Evolutionary conservation across 2,329 filamentous ascomycete genomes (phyloP).

Genomic region (Curvularia verruculosa): DNA sequence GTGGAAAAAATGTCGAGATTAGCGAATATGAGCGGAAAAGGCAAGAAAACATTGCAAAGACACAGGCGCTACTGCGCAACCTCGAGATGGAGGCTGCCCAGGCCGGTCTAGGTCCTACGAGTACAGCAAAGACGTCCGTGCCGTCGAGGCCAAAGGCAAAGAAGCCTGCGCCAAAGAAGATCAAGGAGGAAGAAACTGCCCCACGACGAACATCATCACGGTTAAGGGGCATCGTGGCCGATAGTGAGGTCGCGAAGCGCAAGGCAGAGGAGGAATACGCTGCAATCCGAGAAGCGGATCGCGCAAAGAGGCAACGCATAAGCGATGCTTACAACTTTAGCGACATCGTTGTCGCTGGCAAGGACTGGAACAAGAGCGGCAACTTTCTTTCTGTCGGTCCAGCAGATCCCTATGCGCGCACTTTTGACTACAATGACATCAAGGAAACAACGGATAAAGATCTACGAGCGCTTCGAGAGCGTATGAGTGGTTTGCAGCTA

Average conservation of each 20-base stretch:
- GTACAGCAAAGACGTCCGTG: conserved; percentile 57
- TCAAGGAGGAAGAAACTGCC: conserved; percentile 64
- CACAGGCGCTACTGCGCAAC: conserved; percentile 80
- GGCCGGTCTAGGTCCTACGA: conserved; percentile 68
- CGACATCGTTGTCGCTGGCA: conserved; percentile 80
- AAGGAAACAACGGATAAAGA: conserved; percentile 78
- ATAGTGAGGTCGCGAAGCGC: conserved; percentile 70
- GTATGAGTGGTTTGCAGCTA: conserved; percentile 76
- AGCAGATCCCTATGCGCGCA: conserved; percentile 80
- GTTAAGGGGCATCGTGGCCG: conserved; percentile 66
- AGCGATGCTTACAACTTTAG: conserved; percentile 72
- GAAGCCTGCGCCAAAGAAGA: conserved; percentile 50
- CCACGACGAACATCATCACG: conserved; percentile 68
- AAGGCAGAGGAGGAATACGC: conserved; percentile 70
- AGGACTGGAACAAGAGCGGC: conserved; percentile 72
- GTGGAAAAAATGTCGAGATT: conserved; percentile 60
- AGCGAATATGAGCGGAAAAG: conserved; percentile 88
- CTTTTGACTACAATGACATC: conserved; percentile 84
- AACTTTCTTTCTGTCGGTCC: conserved; percentile 71
- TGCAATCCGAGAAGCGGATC: conserved; percentile 62
- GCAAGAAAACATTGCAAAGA: conserved; percentile 84
- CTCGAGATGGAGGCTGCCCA: conserved; percentile 71
- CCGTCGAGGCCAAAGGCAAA: conserved; percentile 54
- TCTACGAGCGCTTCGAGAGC: conserved; percentile 72
- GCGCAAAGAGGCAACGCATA: conserved; percentile 68